Base-by-base conservation (phyloP, 1,139 yeast genomes). In the Meyerozyma guilliermondii region DNA sequence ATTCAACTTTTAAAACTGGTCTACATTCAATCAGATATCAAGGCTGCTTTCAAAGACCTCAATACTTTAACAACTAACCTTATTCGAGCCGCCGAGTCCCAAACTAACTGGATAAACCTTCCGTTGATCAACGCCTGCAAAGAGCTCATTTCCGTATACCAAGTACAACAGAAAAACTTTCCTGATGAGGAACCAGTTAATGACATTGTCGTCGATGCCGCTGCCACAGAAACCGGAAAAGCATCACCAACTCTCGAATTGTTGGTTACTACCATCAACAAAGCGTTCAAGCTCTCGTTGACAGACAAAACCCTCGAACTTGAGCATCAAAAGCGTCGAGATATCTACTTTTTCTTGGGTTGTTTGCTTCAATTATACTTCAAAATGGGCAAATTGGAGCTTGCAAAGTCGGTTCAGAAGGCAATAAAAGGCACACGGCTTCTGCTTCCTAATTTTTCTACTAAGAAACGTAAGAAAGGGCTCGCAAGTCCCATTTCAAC, bases 341-440 rank as follows among this genome's bases (percentile, higher is more conserved):
- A 85, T 41, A 82, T 87, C 22, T 87, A 85, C 58, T 82, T 76
- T 59, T 84, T 89, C 58, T 79, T 88, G 35, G 83, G 85, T 30
- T 74, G 82, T 46, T 75, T 91, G 47, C 80, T 91, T 56, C 79
- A 79, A 51, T 72, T 85, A 14, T 91, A 89, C 64, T 82, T 86
- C 64, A 70, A 71, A 52, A 68, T 89, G 53, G 74, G 78, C 43
- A 87, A 86, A 53, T 68, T 79, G 39, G 88, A 89, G 48, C 74
- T 89, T 55, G 94, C 95, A 14, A 83, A 82, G 52, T 85, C 88
- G 42, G 74, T 88, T 44, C 81, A 87, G 45, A 82, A 83, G 58
- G 96, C 91, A 2, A 65, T 89, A 38, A 74, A 68, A 29, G 78
- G 81, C 5, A 76, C 83, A 45, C 59, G 73, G 16, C 64, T 65